These are phyloP conservation scores for Zangia roseola DNA, from an alignment of 768 basidiomycete species.

Conservation along the genomic window DNA sequence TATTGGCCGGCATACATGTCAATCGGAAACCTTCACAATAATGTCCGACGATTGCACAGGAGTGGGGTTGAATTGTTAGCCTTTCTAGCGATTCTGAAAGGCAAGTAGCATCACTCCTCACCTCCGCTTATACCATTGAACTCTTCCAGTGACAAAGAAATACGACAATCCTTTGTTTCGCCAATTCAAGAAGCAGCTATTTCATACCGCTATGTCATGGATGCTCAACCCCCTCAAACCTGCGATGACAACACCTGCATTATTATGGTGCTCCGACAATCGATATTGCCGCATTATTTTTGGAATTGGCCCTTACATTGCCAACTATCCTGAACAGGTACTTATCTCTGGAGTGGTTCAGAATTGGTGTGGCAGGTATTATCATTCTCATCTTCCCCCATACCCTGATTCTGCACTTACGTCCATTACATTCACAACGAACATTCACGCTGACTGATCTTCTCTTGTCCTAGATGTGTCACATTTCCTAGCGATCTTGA, in stretches of 20 bases:
- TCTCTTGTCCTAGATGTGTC: not conserved
- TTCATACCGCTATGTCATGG: constrained; percentile 29
- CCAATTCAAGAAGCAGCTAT: constrained; percentile 32
- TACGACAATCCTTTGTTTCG: constrained; percentile 15
- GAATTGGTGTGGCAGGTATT: constrained; percentile 3
- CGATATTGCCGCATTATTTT: constrained; percentile 14
- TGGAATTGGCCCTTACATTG: constrained; percentile 38
- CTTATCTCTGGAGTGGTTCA: constrained; percentile 6
- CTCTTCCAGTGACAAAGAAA: constrained; percentile 5
- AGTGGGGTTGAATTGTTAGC: constrained; percentile 18
- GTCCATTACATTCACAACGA: not conserved
- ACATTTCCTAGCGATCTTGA: not conserved
- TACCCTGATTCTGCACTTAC: too few species aligned
- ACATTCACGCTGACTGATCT: too few species aligned
- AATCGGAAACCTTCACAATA: constrained; percentile 17
- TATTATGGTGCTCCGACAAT: constrained; percentile 29
- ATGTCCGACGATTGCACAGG: constrained; percentile 5
- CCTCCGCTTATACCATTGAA: not conserved
- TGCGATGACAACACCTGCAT: constrained; percentile 26
- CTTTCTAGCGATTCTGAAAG: too few species aligned
- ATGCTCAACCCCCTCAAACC: constrained; percentile 1
- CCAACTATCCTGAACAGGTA: constrained; percentile 40
- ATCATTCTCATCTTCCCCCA: not conserved
- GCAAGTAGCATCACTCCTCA: constrained; percentile 5
- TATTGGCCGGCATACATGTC: constrained; percentile 19